These are phyloP conservation scores for Cryptosporidium parvum DNA, from an alignment of 169 alveolate genomes.

Conservation along the genomic window DNA sequence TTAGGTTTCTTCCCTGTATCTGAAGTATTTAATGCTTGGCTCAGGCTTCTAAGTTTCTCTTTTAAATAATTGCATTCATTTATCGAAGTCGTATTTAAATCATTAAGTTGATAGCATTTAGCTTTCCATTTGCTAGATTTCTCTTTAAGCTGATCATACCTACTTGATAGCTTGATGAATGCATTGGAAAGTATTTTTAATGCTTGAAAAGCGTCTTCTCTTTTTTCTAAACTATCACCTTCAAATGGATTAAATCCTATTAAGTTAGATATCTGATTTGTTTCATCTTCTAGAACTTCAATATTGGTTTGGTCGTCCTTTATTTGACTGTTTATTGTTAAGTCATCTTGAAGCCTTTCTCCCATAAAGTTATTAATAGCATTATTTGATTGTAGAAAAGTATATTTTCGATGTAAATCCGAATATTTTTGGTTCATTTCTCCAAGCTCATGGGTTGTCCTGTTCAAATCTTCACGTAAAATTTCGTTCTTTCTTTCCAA, in stretches of 20 bases:
- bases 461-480: conserved; percentile 41
- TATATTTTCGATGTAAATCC: conserved; percentile 31
- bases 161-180: conserved; percentile 18
- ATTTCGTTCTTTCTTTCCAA: conserved; percentile 51
- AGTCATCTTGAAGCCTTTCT: conserved; percentile 29
- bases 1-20: neutral
- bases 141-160: conserved; percentile 10
- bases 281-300: conserved; percentile 2
- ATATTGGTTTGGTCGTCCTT: too few species aligned
- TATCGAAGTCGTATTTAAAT: conserved; percentile 17
- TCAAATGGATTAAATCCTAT: conserved; percentile 67
- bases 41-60: neutral
- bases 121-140: conserved; percentile 35
- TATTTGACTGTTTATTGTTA: neutral
- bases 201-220: conserved; percentile 22
- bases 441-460: conserved; percentile 52
- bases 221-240: conserved; percentile 2
- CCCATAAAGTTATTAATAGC: conserved; percentile 9
- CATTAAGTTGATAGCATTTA: conserved; percentile 45
- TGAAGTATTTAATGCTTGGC: neutral
- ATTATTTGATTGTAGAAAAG: conserved; percentile 33
- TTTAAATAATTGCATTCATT: conserved; percentile 28
- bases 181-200: conserved; percentile 45
- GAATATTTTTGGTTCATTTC: conserved; percentile 45
- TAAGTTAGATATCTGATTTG: conserved; percentile 24